phyloP scores from a whole-genome alignment of 306 rosid genomes.

The Coriaria nepalensis region DNA sequence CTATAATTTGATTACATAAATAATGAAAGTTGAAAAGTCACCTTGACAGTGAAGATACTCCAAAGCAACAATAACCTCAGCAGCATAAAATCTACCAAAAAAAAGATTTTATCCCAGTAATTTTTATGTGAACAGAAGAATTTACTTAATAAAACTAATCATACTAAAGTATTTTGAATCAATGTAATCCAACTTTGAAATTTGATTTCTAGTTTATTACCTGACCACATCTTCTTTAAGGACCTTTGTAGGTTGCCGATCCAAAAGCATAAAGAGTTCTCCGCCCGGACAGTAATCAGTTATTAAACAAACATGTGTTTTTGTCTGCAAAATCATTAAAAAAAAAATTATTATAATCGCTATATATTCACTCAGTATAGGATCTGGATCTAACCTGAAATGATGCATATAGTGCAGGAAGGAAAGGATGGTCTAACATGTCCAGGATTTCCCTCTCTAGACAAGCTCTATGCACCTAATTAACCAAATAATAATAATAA shows the following conservation, averaged over 20 bases:
- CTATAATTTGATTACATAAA: no score
- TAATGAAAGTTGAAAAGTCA: constrained; percentile 1
- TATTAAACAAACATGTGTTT: constrained; percentile 86
- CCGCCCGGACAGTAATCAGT: constrained; percentile 95
- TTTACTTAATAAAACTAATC: no score
- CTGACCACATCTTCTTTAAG: constrained; percentile 80
- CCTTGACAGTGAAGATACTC: constrained; percentile 99
- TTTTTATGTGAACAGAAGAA: neutral
- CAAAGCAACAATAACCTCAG: constrained; percentile 77
- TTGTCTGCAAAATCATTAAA: constrained; percentile 47
- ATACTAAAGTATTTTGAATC: no score
- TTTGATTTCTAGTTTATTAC: constrained; percentile 22
- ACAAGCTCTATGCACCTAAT: constrained; percentile 93
- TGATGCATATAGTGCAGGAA: constrained; percentile 89
- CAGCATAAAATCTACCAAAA: constrained; percentile 65
- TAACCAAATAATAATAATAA: neutral
- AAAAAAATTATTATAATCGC: neutral
- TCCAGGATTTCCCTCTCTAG: constrained; percentile 95
- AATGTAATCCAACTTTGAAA: neutral
- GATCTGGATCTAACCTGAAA: constrained; percentile 56
- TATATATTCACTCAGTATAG: neutral
- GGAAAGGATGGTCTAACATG: constrained; percentile 95
- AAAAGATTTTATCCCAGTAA: constrained; percentile 12
- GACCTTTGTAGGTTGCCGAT: constrained; percentile 74
- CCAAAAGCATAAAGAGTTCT: constrained; percentile 85